Conservation (phyloP, 2,329 filamentous ascomycete genomes). For the Fusarium torulosum region DNA sequence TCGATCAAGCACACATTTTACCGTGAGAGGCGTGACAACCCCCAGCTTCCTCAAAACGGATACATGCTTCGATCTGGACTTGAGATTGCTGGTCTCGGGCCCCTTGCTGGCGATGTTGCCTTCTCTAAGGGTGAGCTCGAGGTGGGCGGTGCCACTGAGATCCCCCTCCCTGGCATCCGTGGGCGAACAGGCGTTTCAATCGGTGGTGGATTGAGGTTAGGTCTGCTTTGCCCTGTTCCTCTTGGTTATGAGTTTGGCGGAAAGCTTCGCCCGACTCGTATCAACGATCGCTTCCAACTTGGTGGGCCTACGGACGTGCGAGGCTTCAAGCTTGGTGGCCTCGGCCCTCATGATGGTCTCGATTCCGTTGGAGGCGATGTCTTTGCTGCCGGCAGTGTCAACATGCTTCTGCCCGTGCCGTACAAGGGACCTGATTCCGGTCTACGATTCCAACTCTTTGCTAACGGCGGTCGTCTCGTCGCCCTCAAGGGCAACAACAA, state of each 20-base stretch:
- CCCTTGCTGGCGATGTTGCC: conserved; percentile 87
- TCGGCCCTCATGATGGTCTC: conserved; percentile 86
- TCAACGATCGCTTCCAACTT: conserved; percentile 96
- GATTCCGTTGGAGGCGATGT: conserved; percentile 93
- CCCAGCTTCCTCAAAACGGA: conserved; percentile 84
- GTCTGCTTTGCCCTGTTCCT: conserved; percentile 85
- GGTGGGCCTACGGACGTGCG: conserved; percentile 95
- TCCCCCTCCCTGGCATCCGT: conserved; percentile 76
- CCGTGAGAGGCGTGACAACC: conserved; percentile 84
- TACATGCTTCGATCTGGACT: conserved; percentile 82
- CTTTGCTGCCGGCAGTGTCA: conserved; percentile 89
- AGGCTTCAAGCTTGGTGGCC: conserved; percentile 88
- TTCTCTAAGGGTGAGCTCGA: conserved; percentile 95
- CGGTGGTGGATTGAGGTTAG: conserved; percentile 83
- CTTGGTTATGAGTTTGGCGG: conserved; percentile 66
- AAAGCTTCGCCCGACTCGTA: conserved; percentile 75
- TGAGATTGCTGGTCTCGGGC: conserved; percentile 89
- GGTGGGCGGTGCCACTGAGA: conserved; percentile 78
- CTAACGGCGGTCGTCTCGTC: conserved; percentile 89
- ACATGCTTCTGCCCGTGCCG: conserved; percentile 86
- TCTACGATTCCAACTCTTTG: conserved; percentile 87
- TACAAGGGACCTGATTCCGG: conserved; percentile 84
- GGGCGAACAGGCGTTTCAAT: conserved; percentile 83
- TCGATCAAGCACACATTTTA: conserved; percentile 85
- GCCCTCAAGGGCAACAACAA: conserved; percentile 74